These are phyloP conservation scores for Curvularia lunata DNA, from an alignment of 2,329 filamentous ascomycete genomes.

Conservation along the genomic window DNA sequence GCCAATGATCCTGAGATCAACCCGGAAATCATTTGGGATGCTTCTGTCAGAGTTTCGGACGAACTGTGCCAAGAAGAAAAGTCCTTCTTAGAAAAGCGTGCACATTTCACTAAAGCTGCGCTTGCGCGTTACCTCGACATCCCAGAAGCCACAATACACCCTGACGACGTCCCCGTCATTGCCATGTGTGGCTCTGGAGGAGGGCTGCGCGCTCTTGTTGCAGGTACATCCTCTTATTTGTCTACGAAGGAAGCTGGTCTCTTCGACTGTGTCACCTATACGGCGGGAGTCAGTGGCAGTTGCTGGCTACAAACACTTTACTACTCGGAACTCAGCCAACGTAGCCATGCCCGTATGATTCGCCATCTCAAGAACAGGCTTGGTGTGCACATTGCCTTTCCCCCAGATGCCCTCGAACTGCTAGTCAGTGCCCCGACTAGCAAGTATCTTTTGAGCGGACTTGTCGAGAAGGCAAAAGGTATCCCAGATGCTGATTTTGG, in stretches of 20 bases:
- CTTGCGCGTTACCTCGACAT: constrained; percentile 83
- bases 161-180: constrained; percentile 90
- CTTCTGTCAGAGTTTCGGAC: constrained; percentile 79
- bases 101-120: constrained; percentile 70
- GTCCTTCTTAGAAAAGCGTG: constrained; percentile 72
- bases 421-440: constrained; percentile 90
- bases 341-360: constrained; percentile 72
- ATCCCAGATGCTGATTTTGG: constrained; percentile 82
- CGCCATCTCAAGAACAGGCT: constrained; percentile 86
- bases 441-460: constrained; percentile 83
- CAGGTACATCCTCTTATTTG: constrained; percentile 84
- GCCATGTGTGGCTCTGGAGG: constrained; percentile 95
- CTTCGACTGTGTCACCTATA: constrained; percentile 94
- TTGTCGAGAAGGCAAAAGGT: constrained; percentile 90
- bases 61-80: constrained; percentile 85
- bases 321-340: constrained; percentile 76
- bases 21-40: constrained; percentile 84
- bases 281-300: constrained; percentile 91
- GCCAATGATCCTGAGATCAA: constrained; percentile 83
- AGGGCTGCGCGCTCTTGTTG: constrained; percentile 86
- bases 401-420: constrained; percentile 79
- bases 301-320: constrained; percentile 94
- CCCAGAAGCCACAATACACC: constrained; percentile 80
- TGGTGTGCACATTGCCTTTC: constrained; percentile 89
- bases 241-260: constrained; percentile 85